These are phyloP conservation scores for Combretum micranthum DNA, from an alignment of 345 rosid genomes.

Conservation along the genomic window DNA sequence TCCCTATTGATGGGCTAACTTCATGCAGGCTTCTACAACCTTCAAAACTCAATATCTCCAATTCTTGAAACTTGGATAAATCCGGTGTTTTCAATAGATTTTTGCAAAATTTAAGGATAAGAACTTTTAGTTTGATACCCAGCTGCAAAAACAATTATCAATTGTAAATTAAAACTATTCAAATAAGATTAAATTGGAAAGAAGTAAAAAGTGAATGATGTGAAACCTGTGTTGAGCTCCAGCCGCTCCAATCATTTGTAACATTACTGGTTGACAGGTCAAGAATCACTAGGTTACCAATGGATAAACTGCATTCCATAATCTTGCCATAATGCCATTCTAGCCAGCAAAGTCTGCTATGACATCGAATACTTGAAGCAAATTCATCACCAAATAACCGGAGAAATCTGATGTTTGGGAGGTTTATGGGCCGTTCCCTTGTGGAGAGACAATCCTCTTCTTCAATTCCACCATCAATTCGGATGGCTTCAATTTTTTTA, in stretches of 20 bases:
- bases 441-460: rapidly evolving
- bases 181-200: neutral
- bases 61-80: neutral
- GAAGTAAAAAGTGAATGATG: no score
- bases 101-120: neutral
- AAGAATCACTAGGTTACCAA: neutral
- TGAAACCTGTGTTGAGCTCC: neutral
- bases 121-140: neutral
- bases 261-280: neutral
- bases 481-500: neutral
- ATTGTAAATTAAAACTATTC: rapidly evolving
- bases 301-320: neutral
- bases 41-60: neutral
- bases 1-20: neutral
- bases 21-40: neutral
- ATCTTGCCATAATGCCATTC: neutral
- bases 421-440: neutral
- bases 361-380: neutral
- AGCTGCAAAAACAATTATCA: neutral
- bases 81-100: neutral
- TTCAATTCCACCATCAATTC: rapidly evolving
- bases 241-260: neutral
- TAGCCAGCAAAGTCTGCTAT: neutral
- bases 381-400: rapidly evolving
- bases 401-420: neutral